Percentiles rank a stretch among this genome's conserved stretches.
Evolutionary conservation across 148 eudicot genomes (phyloP).

Genomic region (Amaranthus hypochondriacus): DNA sequence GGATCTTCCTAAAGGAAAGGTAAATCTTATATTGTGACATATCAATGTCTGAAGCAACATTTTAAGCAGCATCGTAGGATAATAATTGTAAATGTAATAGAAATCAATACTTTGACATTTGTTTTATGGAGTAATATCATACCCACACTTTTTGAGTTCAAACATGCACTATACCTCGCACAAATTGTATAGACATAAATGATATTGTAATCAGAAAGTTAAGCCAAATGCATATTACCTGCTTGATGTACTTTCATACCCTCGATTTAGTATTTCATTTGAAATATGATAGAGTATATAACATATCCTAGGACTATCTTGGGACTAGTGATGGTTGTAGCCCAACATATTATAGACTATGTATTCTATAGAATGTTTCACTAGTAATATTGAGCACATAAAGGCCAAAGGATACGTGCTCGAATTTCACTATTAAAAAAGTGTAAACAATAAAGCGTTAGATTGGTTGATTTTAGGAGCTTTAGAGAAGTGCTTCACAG

Average conservation of each 20-base stretch:
- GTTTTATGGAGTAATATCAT: neutral
- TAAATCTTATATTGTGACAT: neutral
- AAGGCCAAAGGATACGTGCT: slow-evolving; percentile 13
- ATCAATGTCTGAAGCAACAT: neutral
- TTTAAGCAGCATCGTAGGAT: neutral
- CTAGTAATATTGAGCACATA: neutral
- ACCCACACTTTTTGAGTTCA: neutral
- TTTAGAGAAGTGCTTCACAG: slow-evolving; percentile 15
- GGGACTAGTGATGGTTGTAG: too few relatives aligned
- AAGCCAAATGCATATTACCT: too few relatives aligned
- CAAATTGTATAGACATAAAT: too few relatives aligned
- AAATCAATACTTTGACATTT: neutral
- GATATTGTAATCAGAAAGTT: too few relatives aligned
- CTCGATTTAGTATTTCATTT: too few relatives aligned
- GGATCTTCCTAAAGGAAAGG: neutral
- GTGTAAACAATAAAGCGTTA: neutral
- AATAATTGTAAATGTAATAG: neutral
- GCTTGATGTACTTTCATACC: too few relatives aligned
- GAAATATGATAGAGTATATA: too few relatives aligned
- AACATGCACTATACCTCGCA: too few relatives aligned
- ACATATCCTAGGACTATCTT: too few relatives aligned
- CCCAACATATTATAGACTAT: too few relatives aligned
- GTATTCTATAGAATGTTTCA: neutral
- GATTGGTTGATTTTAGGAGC: slow-evolving; percentile 17
- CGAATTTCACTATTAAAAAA: slow-evolving; percentile 8